Conservation (phyloP, 805 yeast genomes). For the Nadsonia fulvescens region DNA sequence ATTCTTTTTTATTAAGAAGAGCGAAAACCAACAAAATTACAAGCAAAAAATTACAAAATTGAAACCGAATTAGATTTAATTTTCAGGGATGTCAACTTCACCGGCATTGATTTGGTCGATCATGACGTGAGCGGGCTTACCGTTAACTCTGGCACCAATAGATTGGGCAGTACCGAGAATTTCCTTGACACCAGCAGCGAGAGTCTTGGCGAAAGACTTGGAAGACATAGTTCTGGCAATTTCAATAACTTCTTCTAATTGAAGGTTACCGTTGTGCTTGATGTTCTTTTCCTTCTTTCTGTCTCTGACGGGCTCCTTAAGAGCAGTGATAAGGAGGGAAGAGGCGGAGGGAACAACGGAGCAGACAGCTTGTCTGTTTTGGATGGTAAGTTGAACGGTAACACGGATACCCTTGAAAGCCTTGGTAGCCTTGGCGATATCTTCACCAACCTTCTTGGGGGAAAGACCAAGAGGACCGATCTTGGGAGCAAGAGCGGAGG, state of each 20-base stretch:
- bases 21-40: too few species aligned
- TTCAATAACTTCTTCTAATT: constrained; percentile 89
- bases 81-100: constrained; percentile 54
- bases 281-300: constrained; percentile 99
- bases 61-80: too few species aligned
- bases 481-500: constrained; percentile 99
- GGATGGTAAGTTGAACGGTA: constrained; percentile 95
- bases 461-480: constrained; percentile 99
- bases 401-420: constrained; percentile 98
- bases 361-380: constrained; percentile 98
- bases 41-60: too few species aligned
- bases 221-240: constrained; percentile 95
- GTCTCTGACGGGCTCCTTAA: constrained; percentile 99
- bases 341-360: constrained; percentile 99
- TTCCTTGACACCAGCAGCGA: constrained; percentile 95
- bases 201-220: constrained; percentile 94
- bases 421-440: constrained; percentile 99
- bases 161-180: constrained; percentile 99
- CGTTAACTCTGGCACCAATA: constrained; percentile 98
- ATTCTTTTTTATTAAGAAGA: too few species aligned
- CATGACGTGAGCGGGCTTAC: constrained; percentile 98
- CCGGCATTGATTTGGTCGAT: constrained; percentile 97
- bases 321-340: constrained; percentile 94
- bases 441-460: constrained; percentile 99
- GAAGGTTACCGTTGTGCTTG: constrained; percentile 97